Evolutionary conservation across 345 rosid species (phyloP).

Genomic region (Bruguiera gymnorhiza): DNA sequence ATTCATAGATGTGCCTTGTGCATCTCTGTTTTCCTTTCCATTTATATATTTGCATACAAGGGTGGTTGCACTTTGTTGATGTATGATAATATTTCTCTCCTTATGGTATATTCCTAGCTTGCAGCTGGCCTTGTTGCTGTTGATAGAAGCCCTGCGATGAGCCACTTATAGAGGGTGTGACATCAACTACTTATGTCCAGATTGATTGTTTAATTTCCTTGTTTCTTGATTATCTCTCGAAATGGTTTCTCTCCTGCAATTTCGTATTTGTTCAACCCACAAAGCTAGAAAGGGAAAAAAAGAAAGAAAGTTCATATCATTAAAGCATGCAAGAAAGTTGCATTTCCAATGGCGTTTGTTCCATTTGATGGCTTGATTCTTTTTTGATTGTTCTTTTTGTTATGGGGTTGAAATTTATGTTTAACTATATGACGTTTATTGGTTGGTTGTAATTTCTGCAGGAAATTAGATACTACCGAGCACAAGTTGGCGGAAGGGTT

Average conservation of each 20-base stretch:
- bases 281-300: too few species aligned
- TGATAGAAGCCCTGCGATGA: not conserved
- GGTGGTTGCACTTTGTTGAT: not conserved
- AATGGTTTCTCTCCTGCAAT: not conserved
- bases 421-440: not conserved
- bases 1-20: slow-evolving; percentile 54
- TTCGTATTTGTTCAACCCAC: not conserved
- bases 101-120: not conserved
- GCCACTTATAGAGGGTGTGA: not conserved
- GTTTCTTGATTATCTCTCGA: not conserved
- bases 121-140: not conserved
- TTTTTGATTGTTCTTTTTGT: not conserved
- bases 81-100: not conserved
- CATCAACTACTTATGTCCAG: not conserved
- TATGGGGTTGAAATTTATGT: too few species aligned
- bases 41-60: too few species aligned
- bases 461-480: slow-evolving; percentile 44
- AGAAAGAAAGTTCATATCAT: too few species aligned
- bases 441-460: slow-evolving; percentile 21
- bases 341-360: not conserved
- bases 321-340: not conserved
- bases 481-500: slow-evolving; percentile 59
- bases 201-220: not conserved
- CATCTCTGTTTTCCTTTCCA: not conserved
- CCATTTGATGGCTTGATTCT: not conserved